A percentile compares a stretch with the other conserved stretches of the same genome.
These are phyloP conservation scores for Termitomyces sp. DNA, from an alignment of 768 basidiomycete genomes.

Conservation along the genomic window DNA sequence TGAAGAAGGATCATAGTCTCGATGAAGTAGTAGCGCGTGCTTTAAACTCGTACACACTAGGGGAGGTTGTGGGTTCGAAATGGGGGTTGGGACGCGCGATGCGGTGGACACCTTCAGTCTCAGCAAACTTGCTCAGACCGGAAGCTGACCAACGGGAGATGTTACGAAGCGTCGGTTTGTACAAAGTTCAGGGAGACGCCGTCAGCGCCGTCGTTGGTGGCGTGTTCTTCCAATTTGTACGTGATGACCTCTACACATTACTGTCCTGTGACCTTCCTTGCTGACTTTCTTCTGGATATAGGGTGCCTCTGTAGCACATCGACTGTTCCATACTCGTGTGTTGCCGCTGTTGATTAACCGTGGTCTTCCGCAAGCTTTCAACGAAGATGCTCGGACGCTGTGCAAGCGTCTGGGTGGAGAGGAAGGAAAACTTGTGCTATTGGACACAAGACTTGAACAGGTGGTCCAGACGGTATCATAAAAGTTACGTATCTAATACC, in stretches of 20 bases:
- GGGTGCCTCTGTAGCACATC: constrained; percentile 1
- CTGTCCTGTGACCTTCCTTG: not conserved
- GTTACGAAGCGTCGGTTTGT: constrained; percentile 53
- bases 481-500: constrained; percentile 6
- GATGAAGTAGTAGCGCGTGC: constrained; percentile 52
- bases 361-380: not conserved
- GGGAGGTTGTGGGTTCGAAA: constrained; percentile 59
- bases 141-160: constrained; percentile 27
- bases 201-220: constrained; percentile 5
- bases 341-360: not conserved
- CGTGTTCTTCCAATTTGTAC: constrained; percentile 69
- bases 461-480: constrained; percentile 1
- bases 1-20: constrained; percentile 47
- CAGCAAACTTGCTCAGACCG: constrained; percentile 27
- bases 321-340: not conserved
- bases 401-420: constrained; percentile 43
- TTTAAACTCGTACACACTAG: constrained; percentile 66
- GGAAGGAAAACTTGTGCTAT: constrained; percentile 26
- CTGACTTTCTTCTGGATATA: not conserved
- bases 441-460: constrained; percentile 2
- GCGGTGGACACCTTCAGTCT: constrained; percentile 65
- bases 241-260: constrained; percentile 21
- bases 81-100: constrained; percentile 74
- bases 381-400: not conserved
- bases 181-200: constrained; percentile 9